Evolutionary conservation across 2,329 filamentous ascomycete species (phyloP), one percentile per base, ranked within the genome.

Genomic region (Scorias spongiosa): DNA sequence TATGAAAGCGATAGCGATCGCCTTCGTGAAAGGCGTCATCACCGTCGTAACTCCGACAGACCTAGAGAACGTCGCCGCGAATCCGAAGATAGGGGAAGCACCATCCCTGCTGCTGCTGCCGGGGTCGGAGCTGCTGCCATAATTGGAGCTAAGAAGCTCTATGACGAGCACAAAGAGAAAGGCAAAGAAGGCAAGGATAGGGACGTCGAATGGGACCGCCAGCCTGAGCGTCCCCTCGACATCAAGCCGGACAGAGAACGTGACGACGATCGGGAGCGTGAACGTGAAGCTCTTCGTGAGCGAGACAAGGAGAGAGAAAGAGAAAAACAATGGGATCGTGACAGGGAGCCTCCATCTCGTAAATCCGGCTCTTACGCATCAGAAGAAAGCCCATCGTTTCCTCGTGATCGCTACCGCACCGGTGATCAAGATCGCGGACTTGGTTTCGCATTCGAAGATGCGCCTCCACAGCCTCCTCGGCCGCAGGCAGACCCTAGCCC

Each of bases 401-500:
- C 46, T 4, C 49, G 53, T n/a, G 46, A 54, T 29, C 48, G 48
- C n/a, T 49, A 52, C 37, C 45, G 48, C 20, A 43, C 54, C 28
- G 46, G 46, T 29, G 56, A 58, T 5, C 30, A 45, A 14, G 57
- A 59, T 39, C 51, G 53, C 15, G 54, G 56, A 15, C 50, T 60
- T 20, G 57, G 57, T 6, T 60, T 60, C 38, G 57, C 57, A 2
- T 60, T 59, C 36, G 57, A 60, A 44, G 48, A 46, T 8, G 47
- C 51, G 14, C 49, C 48, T 14, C 54, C 57, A 20, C 51, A 51
- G 14, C 14, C 38, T 6, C 38, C 38, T 12, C 12, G 38, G 20
- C 20, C 38, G 5, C 38, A 17, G 10, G 29, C 37, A 2, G 41
- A 46, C 12, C 41, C 44, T 10, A 37, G 37, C 29, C 44, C 38